Evolutionary conservation across 352 stramenopile genomes (phyloP), one percentile per base, ranked within the genome.

Genomic region (Globisporangium mamillatum): DNA sequence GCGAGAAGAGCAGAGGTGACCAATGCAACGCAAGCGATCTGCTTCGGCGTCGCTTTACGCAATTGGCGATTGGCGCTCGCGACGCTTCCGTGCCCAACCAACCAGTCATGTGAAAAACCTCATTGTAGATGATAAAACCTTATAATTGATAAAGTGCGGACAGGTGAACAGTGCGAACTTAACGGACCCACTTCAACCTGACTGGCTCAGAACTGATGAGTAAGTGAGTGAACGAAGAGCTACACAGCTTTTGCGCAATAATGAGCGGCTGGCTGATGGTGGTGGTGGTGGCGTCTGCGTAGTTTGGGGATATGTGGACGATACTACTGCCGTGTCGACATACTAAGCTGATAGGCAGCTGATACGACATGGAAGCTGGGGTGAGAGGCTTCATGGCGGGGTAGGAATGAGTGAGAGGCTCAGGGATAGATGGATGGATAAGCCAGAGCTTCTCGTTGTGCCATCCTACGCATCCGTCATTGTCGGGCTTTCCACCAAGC

Each of bases 21-120:
- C 44, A 50, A 50, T 50, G 62, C 27, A 32, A n/a, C 24, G 16
- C 34, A 24, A 34, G 62, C 52, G 50, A 62, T 55, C 60, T 65
- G 54, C 54, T 25, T 54, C n/a, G 9, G 32, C 36, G 56, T 62
- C 56, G 56, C 29, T 36, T n/a, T 29, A 27, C 46, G 55, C 55
- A 60, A 60, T 41, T 60, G 55, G 55, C 29, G 44, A 22, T 50
- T 58, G 12, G 52, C 24, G 53, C 41, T 50, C 44, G 46, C 53
- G 63, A 60, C 50, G 53, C 63, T 68, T 68, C 54, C 48, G 50
- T 54, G 61, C 44, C 46, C 63, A 62, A 61, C 63, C 63, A 67
- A 67, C 63, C 63, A 67, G 32, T 61, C 63, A 61, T 61, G 36
- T 34, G 34, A 57, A 57, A 66, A 66, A 66, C 48, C 22, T 27